phyloP scores from a whole-genome alignment of 2,329 filamentous ascomycete genomes.

The Alternaria arbusti region DNA sequence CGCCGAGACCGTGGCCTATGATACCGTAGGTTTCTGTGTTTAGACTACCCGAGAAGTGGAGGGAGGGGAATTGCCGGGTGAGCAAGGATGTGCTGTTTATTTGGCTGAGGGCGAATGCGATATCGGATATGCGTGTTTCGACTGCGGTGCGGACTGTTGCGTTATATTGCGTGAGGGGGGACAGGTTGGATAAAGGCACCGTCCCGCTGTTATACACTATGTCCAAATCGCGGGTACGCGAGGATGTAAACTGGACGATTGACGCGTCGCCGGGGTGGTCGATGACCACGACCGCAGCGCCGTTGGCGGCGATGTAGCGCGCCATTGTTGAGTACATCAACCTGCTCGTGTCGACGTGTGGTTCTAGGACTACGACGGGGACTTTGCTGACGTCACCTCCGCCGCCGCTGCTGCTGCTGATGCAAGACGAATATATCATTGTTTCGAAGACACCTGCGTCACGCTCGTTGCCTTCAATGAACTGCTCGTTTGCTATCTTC shows the following conservation, averaged over 20 bases:
- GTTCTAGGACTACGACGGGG: conserved; percentile 52
- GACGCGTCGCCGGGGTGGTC: conserved; percentile 58
- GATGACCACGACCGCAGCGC: conserved; percentile 56
- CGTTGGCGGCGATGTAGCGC: conserved; percentile 55
- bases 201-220: conserved; percentile 31
- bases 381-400: conserved; percentile 14
- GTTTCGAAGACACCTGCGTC: conserved; percentile 26
- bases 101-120: conserved; percentile 24
- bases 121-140: conserved; percentile 21
- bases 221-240: conserved; percentile 12
- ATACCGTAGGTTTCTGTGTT: conserved; percentile 16
- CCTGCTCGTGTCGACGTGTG: conserved; percentile 54
- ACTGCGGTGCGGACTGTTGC: conserved; percentile 18
- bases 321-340: conserved; percentile 55
- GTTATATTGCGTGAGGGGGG: conserved; percentile 22
- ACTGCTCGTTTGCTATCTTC: conserved; percentile 25
- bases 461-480: conserved; percentile 26
- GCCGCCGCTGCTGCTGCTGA: conserved; percentile 8
- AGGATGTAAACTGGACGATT: conserved; percentile 52
- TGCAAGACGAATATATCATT: conserved; percentile 26
- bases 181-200: conserved; percentile 22
- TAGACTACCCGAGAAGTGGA: conserved; percentile 17
- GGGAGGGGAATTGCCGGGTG: conserved; percentile 10
- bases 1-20: conserved; percentile 40
- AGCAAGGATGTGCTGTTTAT: conserved; percentile 9